These are phyloP conservation scores for Aspergillus sojae DNA, from an alignment of 2,329 filamentous ascomycete genomes.

Conservation along the genomic window DNA sequence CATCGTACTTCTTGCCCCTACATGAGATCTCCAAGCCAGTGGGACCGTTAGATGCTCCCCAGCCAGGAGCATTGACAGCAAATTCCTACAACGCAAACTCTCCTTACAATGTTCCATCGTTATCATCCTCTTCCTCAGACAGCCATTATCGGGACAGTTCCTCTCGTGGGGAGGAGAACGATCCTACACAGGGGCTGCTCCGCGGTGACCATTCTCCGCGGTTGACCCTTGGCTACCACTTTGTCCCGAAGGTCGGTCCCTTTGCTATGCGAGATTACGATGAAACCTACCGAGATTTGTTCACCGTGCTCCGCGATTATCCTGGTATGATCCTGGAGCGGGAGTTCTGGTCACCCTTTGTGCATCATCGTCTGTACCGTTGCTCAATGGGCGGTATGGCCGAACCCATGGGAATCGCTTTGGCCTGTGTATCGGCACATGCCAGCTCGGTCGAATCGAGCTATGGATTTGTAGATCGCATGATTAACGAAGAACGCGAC, in stretches of 20 bases:
- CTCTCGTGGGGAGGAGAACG: not conserved
- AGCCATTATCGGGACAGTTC: not conserved
- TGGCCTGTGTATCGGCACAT: conserved; percentile 17
- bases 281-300: conserved; percentile 13
- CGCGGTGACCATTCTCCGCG: conserved; percentile 6
- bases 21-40: not conserved
- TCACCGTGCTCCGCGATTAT: conserved; percentile 16
- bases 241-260: conserved; percentile 4
- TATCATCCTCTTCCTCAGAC: not conserved
- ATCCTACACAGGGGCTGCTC: not conserved
- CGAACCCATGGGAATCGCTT: conserved; percentile 17
- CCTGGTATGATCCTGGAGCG: conserved; percentile 16
- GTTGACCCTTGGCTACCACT: conserved; percentile 12
- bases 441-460: conserved; percentile 15
- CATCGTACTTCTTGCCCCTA: not conserved
- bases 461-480: conserved; percentile 15
- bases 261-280: not conserved
- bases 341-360: conserved; percentile 20
- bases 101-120: not conserved
- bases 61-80: not conserved
- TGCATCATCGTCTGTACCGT: conserved; percentile 19
- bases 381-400: conserved; percentile 17
- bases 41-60: not conserved
- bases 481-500: conserved; percentile 18
- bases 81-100: not conserved